phyloP scores from a whole-genome alignment of 805 yeast genomes.

The Saccharomycopsis capsularis region DNA sequence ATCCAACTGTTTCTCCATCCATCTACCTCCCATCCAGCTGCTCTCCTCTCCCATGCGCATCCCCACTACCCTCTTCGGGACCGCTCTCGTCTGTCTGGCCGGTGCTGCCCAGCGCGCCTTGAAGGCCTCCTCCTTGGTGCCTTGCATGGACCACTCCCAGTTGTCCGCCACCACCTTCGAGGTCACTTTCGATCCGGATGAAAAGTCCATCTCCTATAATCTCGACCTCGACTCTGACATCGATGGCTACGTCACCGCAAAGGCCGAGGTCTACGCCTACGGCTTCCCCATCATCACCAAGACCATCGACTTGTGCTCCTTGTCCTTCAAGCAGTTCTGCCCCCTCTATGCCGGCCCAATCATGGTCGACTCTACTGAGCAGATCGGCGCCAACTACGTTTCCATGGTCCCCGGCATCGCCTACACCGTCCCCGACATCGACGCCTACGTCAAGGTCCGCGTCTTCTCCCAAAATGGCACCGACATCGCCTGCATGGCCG shows the following conservation, averaged over 20 bases:
- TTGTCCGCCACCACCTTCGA: slow-evolving; percentile 68
- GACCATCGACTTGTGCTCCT: slow-evolving; percentile 53
- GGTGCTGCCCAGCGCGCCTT: slow-evolving; percentile 34
- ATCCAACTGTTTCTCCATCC: too few species aligned
- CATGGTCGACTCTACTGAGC: slow-evolving; percentile 64
- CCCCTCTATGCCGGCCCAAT: slow-evolving; percentile 79
- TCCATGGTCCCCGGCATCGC: slow-evolving; percentile 75
- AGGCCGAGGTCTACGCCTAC: slow-evolving; percentile 72
- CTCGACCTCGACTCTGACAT: slow-evolving; percentile 65
- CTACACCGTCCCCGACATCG: slow-evolving; percentile 78
- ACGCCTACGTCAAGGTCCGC: slow-evolving; percentile 61
- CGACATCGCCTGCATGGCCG: slow-evolving; percentile 65
- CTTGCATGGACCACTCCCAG: slow-evolving; percentile 75
- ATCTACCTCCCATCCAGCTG: too few species aligned
- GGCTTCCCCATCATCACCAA: slow-evolving; percentile 66
- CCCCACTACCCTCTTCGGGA: too few species aligned
- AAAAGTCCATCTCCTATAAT: slow-evolving; percentile 57
- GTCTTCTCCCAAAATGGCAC: slow-evolving; percentile 34
- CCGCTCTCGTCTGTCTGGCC: too few species aligned
- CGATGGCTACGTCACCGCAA: slow-evolving; percentile 59
- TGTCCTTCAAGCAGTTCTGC: slow-evolving; percentile 80
- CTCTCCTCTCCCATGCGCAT: too few species aligned
- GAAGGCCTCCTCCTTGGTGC: slow-evolving; percentile 72
- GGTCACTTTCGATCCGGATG: slow-evolving; percentile 70
- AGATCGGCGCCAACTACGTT: slow-evolving; percentile 44